A percentile compares a stretch with the other conserved stretches of the same genome.
phyloP scores from a whole-genome alignment of 2,329 filamentous ascomycete species.

The Gnomoniopsis smithogilvyi region DNA sequence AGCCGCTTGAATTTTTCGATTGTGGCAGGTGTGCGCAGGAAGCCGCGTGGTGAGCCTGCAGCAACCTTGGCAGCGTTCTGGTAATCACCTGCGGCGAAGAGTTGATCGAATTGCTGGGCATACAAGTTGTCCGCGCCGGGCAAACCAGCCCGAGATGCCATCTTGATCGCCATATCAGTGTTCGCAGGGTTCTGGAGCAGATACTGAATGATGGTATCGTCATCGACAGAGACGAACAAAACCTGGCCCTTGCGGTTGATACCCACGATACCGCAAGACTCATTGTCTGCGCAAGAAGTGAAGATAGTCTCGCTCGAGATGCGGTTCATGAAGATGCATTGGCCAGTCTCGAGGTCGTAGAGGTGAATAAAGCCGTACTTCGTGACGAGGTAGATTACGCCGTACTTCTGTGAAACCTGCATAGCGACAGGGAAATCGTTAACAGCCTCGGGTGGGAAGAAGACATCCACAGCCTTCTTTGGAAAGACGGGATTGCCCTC shows the following conservation, averaged over 20 bases:
- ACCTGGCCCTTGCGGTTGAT: slow-evolving; percentile 99
- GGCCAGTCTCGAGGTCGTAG: slow-evolving; percentile 93
- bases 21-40: slow-evolving; percentile 89
- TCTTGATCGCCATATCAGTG: slow-evolving; percentile 88
- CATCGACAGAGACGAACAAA: slow-evolving; percentile 88
- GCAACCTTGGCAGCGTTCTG: slow-evolving; percentile 91
- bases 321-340: slow-evolving; percentile 98
- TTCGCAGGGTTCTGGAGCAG: slow-evolving; percentile 96
- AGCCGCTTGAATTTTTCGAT: slow-evolving; percentile 94
- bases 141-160: slow-evolving; percentile 89
- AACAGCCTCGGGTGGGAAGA: slow-evolving; percentile 91
- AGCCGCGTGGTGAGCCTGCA: slow-evolving; percentile 92
- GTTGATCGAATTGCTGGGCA: slow-evolving; percentile 85
- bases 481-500: slow-evolving; percentile 83
- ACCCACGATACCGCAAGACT: slow-evolving; percentile 84
- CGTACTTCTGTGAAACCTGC: slow-evolving; percentile 95
- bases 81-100: slow-evolving; percentile 77
- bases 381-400: slow-evolving; percentile 93
- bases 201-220: slow-evolving; percentile 87
- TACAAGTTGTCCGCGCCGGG: slow-evolving; percentile 94
- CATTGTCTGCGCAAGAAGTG: slow-evolving; percentile 79
- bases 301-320: slow-evolving; percentile 99
- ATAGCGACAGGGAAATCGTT: slow-evolving; percentile 98
- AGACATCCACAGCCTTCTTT: slow-evolving; percentile 97
- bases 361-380: slow-evolving; percentile 99